Percentiles rank a stretch among this genome's conserved stretches.
Conservation (phyloP, 495 filamentous ascomycete species). For the Talaromyces stipitatus region DNA sequence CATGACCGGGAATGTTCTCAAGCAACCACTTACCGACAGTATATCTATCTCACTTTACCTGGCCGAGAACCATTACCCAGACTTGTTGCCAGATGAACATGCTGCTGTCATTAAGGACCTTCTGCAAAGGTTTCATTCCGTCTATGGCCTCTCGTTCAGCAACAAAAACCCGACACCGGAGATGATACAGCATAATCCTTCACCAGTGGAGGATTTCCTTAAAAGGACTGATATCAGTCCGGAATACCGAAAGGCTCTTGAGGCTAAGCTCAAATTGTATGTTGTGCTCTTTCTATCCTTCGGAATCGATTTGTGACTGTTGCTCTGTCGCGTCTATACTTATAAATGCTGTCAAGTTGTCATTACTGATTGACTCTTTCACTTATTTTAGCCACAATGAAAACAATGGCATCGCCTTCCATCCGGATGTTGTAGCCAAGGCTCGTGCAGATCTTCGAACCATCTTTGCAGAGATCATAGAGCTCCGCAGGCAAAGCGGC, state of each 20-base stretch:
- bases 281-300: background rate
- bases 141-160: background rate
- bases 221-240: slow-evolving; percentile 5
- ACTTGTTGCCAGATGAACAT: background rate
- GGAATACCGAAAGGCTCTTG: background rate
- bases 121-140: background rate
- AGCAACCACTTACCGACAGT: slow-evolving; percentile 2
- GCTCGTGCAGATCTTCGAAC: slow-evolving; percentile 1
- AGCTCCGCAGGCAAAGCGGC: background rate
- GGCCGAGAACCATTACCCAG: slow-evolving; percentile 2
- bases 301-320: background rate
- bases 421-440: background rate
- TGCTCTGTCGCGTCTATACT: background rate
- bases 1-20: slow-evolving; percentile 4
- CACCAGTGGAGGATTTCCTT: slow-evolving; percentile 1
- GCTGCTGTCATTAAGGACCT: slow-evolving; percentile 1
- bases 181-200: slow-evolving; percentile 1
- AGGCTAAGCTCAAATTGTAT: slow-evolving; percentile 4
- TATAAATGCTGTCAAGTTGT: background rate
- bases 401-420: background rate
- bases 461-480: background rate
- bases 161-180: background rate
- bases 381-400: background rate
- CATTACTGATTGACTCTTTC: background rate
- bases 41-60: slow-evolving; percentile 2